Percentiles rank a stretch among this genome's conserved stretches.
phyloP scores from a whole-genome alignment of 192 early-diverging fungal species.

The Entomortierella parvispora region DNA sequence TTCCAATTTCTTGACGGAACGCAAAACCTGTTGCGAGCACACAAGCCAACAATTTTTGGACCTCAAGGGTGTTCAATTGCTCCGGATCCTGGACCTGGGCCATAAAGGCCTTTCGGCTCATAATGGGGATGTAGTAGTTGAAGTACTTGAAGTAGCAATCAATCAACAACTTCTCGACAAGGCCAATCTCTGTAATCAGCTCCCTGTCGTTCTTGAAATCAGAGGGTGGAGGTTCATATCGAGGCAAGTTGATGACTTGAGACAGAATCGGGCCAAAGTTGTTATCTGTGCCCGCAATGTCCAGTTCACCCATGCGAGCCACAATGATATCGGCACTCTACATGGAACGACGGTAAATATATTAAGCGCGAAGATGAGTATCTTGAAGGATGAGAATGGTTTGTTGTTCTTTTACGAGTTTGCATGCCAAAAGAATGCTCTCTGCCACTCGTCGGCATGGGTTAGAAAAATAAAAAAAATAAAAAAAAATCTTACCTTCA shows the following conservation, averaged over 20 bases:
- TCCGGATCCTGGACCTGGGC: slow-evolving; percentile 15
- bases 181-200: slow-evolving; percentile 9
- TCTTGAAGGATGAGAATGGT: neutral
- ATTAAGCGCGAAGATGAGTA: neutral
- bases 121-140: slow-evolving; percentile 46
- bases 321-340: slow-evolving; percentile 43
- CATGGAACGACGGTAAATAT: too few species aligned
- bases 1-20: slow-evolving; percentile 37
- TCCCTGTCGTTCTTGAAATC: slow-evolving; percentile 34
- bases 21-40: slow-evolving; percentile 48
- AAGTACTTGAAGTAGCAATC: slow-evolving; percentile 52
- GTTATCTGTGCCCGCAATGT: slow-evolving; percentile 44
- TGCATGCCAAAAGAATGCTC: too few species aligned
- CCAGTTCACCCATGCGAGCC: slow-evolving; percentile 21
- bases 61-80: slow-evolving; percentile 7
- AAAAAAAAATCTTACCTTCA: slow-evolving; percentile 23
- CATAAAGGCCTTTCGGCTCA: slow-evolving; percentile 37
- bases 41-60: slow-evolving; percentile 40
- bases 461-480: too few species aligned
- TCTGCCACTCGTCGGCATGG: too few species aligned
- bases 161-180: slow-evolving; percentile 25
- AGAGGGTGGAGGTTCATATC: slow-evolving; percentile 31
- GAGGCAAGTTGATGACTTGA: slow-evolving; percentile 49
- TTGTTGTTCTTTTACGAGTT: too few species aligned
- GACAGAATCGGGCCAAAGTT: slow-evolving; percentile 49